Evolutionary conservation across 345 rosid species (phyloP).

Genomic region (Aegle marmelos): DNA sequence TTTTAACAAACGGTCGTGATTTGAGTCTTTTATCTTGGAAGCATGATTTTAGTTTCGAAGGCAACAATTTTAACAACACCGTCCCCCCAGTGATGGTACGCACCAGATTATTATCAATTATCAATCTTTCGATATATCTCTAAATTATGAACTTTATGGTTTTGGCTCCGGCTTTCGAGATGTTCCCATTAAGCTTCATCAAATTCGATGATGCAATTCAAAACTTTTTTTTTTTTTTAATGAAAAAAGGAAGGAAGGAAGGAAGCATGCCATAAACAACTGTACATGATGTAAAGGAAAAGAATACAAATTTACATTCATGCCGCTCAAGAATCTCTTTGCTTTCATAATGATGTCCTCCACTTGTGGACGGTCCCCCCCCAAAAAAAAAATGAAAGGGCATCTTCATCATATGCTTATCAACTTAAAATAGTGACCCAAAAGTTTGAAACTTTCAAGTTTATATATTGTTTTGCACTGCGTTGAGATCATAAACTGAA

Average conservation of each 20-base stretch:
- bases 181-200: not conserved
- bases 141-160: not conserved
- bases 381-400: not conserved
- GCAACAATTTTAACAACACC: not conserved
- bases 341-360: slow-evolving; percentile 13
- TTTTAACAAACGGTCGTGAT: not conserved
- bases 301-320: not conserved
- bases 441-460: not conserved
- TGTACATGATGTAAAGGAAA: no score
- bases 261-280: not conserved
- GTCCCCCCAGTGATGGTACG: not conserved
- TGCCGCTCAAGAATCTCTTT: slow-evolving; percentile 4
- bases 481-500: not conserved
- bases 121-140: not conserved
- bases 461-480: slow-evolving; percentile 1
- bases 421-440: not conserved
- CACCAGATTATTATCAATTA: not conserved
- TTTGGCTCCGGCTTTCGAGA: slow-evolving; percentile 9
- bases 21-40: not conserved
- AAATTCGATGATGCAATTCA: slow-evolving; percentile 2
- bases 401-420: slow-evolving; percentile 1
- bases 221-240: not conserved
- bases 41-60: not conserved
- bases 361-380: not conserved
- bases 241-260: not conserved